These are phyloP conservation scores for Echria macrotheca DNA, from an alignment of 495 filamentous ascomycete species.

Conservation along the genomic window DNA sequence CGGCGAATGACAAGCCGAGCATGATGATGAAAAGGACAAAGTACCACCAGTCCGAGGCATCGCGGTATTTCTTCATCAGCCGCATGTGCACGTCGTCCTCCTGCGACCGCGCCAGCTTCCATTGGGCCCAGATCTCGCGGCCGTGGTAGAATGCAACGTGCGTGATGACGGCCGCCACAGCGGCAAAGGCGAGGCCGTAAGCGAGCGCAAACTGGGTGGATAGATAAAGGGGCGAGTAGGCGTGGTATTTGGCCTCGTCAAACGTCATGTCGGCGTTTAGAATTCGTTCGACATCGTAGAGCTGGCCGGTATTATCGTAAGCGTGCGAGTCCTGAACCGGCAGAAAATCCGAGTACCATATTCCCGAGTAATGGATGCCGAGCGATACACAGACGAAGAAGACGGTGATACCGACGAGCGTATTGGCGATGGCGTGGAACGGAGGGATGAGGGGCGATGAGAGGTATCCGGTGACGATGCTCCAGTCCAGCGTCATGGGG, in stretches of 20 bases:
- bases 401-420: constrained; percentile 48
- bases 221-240: constrained; percentile 57
- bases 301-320: constrained; percentile 55
- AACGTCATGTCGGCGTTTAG: constrained; percentile 45
- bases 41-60: constrained; percentile 55
- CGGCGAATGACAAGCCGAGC: constrained; percentile 40
- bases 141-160: constrained; percentile 60
- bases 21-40: constrained; percentile 37
- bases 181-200: constrained; percentile 66
- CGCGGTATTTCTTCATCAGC: constrained; percentile 53
- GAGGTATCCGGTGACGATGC: constrained; percentile 56
- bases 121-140: constrained; percentile 50
- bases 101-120: constrained; percentile 46
- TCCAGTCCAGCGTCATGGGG: constrained; percentile 63
- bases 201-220: constrained; percentile 57
- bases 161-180: constrained; percentile 59
- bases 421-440: constrained; percentile 60
- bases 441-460: constrained; percentile 63
- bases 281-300: constrained; percentile 52
- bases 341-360: constrained; percentile 57
- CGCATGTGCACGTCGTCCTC: constrained; percentile 65
- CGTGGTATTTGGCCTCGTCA: constrained; percentile 46
- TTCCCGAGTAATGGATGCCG: constrained; percentile 58
- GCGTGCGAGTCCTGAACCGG: constrained; percentile 50
- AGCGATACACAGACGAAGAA: constrained; percentile 49